Evolutionary conservation across 2,329 filamentous ascomycete genomes (phyloP).

Genomic region (Fusarium chuoi): DNA sequence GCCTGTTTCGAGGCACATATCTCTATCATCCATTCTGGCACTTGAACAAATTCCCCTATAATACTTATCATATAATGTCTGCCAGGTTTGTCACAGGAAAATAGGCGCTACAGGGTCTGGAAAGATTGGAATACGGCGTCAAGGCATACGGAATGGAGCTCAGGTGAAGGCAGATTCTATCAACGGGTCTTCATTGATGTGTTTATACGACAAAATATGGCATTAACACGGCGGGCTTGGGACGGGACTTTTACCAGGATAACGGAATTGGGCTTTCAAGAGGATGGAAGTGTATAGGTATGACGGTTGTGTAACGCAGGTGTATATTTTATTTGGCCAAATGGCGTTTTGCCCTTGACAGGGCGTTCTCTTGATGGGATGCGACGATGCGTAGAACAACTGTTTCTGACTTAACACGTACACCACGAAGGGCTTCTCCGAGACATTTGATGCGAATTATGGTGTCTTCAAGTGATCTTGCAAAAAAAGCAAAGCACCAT

Average conservation of each 20-base stretch:
- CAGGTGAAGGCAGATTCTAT: not conserved
- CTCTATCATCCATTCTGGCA: not conserved
- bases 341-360: constrained; percentile 25
- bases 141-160: constrained; percentile 10
- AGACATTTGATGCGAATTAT: constrained; percentile 1
- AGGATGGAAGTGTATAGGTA: constrained; percentile 32
- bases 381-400: constrained; percentile 23
- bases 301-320: constrained; percentile 21
- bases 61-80: constrained; percentile 27
- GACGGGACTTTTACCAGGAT: constrained; percentile 1
- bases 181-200: constrained; percentile 4
- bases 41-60: constrained; percentile 12
- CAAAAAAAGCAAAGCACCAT: not conserved
- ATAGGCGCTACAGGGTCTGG: constrained; percentile 28
- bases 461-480: not conserved
- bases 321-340: not conserved
- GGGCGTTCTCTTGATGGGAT: constrained; percentile 9
- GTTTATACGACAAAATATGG: constrained; percentile 22
- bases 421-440: constrained; percentile 4
- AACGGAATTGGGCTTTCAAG: constrained; percentile 29
- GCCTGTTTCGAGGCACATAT: constrained; percentile 9
- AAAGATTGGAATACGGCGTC: constrained; percentile 37
- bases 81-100: constrained; percentile 25
- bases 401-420: not conserved
- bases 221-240: constrained; percentile 6